Conservation (phyloP, 371 early-diverging fungal species). For the Mortierella sp. region DNA sequence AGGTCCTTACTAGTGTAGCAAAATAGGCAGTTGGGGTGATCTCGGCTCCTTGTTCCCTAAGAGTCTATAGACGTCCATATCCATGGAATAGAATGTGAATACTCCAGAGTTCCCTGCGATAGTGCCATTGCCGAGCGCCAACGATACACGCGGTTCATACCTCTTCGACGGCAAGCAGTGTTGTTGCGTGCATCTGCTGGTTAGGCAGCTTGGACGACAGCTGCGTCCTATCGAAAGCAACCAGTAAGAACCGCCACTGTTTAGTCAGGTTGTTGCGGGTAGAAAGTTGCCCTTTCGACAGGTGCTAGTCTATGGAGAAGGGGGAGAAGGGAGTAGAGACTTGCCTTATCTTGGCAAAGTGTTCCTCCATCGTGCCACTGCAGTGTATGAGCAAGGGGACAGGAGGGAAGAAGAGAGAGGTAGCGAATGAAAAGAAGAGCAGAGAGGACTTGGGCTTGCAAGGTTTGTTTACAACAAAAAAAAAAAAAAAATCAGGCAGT, state of each 20-base stretch:
- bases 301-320: too few relatives aligned
- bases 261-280: too few relatives aligned
- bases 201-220: conserved; percentile 83
- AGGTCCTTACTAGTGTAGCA: conserved; percentile 80
- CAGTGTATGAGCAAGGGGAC: conserved; percentile 13
- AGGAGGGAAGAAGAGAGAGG: not conserved
- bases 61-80: conserved; percentile 60
- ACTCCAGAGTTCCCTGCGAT: too few relatives aligned
- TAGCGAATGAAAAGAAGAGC: not conserved
- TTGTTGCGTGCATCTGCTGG: conserved; percentile 78
- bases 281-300: too few relatives aligned
- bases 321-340: too few relatives aligned
- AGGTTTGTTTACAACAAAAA: too few relatives aligned
- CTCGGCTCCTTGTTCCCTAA: conserved; percentile 76
- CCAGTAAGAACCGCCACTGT: too few relatives aligned
- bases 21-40: conserved; percentile 87
- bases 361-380: conserved; percentile 46
- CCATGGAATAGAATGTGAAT: not conserved
- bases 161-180: conserved; percentile 90
- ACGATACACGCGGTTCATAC: conserved; percentile 39
- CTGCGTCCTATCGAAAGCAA: conserved; percentile 63
- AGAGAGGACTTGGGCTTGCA: too few relatives aligned
- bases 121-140: not conserved
- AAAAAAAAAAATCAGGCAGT: too few relatives aligned
- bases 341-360: conserved; percentile 52